These are phyloP conservation scores for Nepenthes alata DNA, from an alignment of 179 eudicot species.

Conservation along the genomic window DNA sequence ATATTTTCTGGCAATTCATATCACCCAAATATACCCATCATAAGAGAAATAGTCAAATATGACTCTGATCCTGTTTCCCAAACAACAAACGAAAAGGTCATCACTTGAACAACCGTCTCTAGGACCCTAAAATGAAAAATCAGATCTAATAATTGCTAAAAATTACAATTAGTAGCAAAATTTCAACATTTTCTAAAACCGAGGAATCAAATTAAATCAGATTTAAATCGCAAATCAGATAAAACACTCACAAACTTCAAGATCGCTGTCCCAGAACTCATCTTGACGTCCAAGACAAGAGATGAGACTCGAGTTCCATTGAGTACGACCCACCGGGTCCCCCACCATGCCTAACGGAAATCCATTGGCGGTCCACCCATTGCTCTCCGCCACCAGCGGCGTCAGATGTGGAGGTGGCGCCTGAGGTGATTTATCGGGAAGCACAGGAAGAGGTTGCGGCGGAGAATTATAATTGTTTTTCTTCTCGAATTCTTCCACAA, in stretches of 20 bases:
- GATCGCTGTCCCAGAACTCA: conserved; percentile 68
- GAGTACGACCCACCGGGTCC: conserved; percentile 33
- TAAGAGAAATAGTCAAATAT: too few species aligned
- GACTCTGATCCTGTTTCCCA: too few species aligned
- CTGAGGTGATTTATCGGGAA: conserved; percentile 12
- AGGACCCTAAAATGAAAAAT: too few species aligned
- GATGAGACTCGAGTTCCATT: conserved; percentile 47
- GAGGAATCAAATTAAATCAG: not conserved
- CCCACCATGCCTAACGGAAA: conserved; percentile 38
- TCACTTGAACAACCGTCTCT: too few species aligned
- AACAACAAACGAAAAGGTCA: too few species aligned
- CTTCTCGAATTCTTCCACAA: not conserved
- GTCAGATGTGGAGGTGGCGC: conserved; percentile 9
- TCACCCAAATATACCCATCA: too few species aligned
- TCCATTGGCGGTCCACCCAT: conserved; percentile 51
- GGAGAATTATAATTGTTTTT: conserved; percentile 1
- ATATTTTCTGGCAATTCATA: too few species aligned
- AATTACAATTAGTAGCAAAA: too few species aligned
- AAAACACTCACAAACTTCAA: conserved; percentile 75
- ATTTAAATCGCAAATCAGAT: not conserved
- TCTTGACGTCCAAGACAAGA: conserved; percentile 69
- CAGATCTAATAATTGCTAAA: too few species aligned
- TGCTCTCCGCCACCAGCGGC: conserved; percentile 18
- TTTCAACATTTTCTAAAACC: too few species aligned
- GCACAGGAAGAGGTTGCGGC: conserved; percentile 10